phyloP scores from a whole-genome alignment of 2,329 filamentous ascomycete species.

The Mycosphaerella sp. region DNA sequence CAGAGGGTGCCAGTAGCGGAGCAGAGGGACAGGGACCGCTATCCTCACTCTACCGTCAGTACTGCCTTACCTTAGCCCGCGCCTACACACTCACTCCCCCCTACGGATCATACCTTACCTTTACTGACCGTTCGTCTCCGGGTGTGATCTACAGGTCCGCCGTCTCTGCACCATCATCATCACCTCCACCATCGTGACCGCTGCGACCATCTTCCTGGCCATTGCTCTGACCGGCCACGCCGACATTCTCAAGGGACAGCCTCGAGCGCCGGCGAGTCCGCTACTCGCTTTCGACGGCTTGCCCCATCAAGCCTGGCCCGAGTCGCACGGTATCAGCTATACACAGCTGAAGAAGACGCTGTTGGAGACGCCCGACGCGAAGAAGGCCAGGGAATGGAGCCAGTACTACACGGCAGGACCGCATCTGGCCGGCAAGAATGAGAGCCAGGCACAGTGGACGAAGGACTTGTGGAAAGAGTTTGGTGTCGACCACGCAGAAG shows the following conservation, averaged over 20 bases:
- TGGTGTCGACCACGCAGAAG: conserved; percentile 40
- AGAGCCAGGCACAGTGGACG: conserved; percentile 49
- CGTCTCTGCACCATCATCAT: conserved; percentile 60
- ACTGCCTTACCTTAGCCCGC: too few relatives aligned
- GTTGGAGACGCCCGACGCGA: conserved; percentile 48
- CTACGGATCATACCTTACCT: neutral
- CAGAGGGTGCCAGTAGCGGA: conserved; percentile 54
- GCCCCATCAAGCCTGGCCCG: conserved; percentile 38
- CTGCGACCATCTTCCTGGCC: conserved; percentile 36
- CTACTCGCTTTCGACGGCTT: conserved; percentile 26
- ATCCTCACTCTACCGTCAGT: conserved; percentile 37
- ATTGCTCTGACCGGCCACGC: conserved; percentile 35
- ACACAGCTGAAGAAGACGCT: conserved; percentile 52
- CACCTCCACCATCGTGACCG: conserved; percentile 33
- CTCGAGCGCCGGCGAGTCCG: conserved; percentile 20
- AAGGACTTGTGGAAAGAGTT: conserved; percentile 46
- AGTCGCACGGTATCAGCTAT: conserved; percentile 45
- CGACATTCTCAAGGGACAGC: conserved; percentile 31
- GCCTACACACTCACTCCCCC: too few relatives aligned
- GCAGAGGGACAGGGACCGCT: conserved; percentile 48
- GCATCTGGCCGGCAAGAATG: conserved; percentile 48
- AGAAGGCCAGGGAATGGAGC: conserved; percentile 47
- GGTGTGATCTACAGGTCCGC: conserved; percentile 40
- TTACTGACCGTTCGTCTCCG: neutral
- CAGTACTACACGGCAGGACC: conserved; percentile 47